Conservation (phyloP, 2,329 filamentous ascomycete genomes). For the Chrysoporthe deuterocubensis region DNA sequence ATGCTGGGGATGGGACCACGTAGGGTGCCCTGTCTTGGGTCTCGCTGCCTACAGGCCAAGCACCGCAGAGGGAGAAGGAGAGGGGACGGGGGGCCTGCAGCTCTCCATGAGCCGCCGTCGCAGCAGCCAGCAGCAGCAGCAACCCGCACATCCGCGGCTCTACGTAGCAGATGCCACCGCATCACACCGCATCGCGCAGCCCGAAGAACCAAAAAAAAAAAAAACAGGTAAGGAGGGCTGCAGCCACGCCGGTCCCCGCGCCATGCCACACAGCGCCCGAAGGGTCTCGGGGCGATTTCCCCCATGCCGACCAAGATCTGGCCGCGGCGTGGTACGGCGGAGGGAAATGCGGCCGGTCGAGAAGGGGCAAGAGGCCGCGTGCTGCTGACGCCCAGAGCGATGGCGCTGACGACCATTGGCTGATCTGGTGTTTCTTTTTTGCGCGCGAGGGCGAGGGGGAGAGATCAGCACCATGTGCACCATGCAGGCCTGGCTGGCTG, state of each 20-base stretch:
- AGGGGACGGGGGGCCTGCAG: too few species aligned
- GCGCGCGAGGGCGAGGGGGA: background rate
- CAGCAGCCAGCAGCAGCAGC: background rate
- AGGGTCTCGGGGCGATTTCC: background rate
- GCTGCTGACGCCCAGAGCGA: background rate
- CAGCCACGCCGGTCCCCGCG: background rate
- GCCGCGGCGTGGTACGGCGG: background rate
- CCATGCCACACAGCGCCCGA: background rate
- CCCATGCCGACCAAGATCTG: background rate
- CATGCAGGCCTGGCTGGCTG: background rate
- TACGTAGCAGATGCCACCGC: conserved; percentile 5
- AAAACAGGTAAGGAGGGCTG: background rate
- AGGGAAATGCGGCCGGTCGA: background rate
- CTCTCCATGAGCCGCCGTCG: background rate
- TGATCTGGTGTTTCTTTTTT: background rate
- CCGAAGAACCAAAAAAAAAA: background rate
- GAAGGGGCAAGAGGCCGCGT: background rate
- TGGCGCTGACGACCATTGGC: conserved; percentile 1
- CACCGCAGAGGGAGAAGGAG: background rate
- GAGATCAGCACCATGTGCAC: background rate
- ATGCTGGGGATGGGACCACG: background rate
- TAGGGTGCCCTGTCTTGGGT: background rate
- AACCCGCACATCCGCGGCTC: background rate
- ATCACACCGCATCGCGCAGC: conserved; percentile 6
- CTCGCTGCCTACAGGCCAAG: background rate